phyloP scores from a whole-genome alignment of 345 rosid species.

The Aquilaria sinensis region DNA sequence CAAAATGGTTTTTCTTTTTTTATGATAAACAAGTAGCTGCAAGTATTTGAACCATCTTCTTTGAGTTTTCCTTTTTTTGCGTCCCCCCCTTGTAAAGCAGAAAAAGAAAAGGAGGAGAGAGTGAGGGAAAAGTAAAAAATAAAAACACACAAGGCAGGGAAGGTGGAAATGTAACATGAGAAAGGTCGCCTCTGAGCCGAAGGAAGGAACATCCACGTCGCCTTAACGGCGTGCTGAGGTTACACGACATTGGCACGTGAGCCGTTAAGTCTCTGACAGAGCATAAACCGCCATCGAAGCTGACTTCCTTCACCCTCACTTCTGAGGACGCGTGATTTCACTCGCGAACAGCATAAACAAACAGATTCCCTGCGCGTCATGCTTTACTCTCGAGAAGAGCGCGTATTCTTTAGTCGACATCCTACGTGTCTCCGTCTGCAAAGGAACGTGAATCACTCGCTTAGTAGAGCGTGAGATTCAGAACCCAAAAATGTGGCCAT shows the following conservation, averaged over 20 bases:
- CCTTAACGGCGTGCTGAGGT: too few species aligned
- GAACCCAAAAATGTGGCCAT: not conserved
- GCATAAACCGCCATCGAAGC: not conserved
- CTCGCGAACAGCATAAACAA: not conserved
- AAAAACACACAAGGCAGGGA: not conserved
- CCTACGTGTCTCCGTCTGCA: not conserved
- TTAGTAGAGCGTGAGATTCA: not conserved
- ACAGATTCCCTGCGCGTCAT: not conserved
- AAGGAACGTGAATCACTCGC: not conserved
- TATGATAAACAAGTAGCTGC: too few species aligned
- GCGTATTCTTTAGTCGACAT: not conserved
- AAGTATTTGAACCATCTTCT: too few species aligned
- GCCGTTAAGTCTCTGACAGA: not conserved
- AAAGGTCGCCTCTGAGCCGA: too few species aligned
- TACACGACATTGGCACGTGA: constrained; percentile 2
- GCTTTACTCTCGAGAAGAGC: not conserved
- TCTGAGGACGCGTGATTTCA: not conserved
- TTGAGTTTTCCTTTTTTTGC: too few species aligned
- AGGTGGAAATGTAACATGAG: not conserved
- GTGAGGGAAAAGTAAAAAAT: not conserved
- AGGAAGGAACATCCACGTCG: not conserved
- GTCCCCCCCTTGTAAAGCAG: too few species aligned
- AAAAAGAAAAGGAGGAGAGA: not conserved
- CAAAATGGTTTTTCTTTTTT: too few species aligned
- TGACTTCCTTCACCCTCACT: not conserved